Conservation (phyloP, 192 early-diverging fungal species). For the Backusella macrospora region DNA sequence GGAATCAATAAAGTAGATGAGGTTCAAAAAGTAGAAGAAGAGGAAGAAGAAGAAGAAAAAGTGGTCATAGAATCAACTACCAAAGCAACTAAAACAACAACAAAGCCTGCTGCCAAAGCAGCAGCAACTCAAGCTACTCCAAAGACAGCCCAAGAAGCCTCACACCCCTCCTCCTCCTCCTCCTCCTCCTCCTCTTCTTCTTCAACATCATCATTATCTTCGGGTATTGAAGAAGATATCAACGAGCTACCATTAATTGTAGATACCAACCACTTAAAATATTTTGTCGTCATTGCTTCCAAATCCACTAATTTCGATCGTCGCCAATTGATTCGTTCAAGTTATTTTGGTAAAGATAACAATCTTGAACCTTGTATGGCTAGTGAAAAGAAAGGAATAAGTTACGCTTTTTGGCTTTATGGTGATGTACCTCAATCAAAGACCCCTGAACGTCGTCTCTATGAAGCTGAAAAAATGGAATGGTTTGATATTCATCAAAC, state of each 20-base stretch:
- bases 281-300: constrained; percentile 54
- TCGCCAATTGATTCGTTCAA: constrained; percentile 52
- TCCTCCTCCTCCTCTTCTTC: not conserved
- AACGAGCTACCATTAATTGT: constrained; percentile 28
- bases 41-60: constrained; percentile 1
- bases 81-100: not conserved
- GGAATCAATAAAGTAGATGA: not conserved
- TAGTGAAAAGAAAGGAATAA: constrained; percentile 31
- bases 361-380: constrained; percentile 58
- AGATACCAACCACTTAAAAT: constrained; percentile 43
- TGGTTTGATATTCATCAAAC: constrained; percentile 48
- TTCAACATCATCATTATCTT: not conserved
- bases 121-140: not conserved
- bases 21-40: not conserved
- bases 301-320: constrained; percentile 40
- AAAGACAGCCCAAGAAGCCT: not conserved
- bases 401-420: constrained; percentile 53
- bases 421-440: constrained; percentile 35
- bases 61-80: not conserved
- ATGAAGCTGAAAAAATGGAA: constrained; percentile 55
- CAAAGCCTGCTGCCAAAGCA: not conserved
- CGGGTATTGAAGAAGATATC: not conserved
- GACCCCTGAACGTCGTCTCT: constrained; percentile 38
- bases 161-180: not conserved
- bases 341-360: constrained; percentile 55